phyloP scores from a whole-genome alignment of 805 yeast species.

The Teunomyces funiuensis region DNA sequence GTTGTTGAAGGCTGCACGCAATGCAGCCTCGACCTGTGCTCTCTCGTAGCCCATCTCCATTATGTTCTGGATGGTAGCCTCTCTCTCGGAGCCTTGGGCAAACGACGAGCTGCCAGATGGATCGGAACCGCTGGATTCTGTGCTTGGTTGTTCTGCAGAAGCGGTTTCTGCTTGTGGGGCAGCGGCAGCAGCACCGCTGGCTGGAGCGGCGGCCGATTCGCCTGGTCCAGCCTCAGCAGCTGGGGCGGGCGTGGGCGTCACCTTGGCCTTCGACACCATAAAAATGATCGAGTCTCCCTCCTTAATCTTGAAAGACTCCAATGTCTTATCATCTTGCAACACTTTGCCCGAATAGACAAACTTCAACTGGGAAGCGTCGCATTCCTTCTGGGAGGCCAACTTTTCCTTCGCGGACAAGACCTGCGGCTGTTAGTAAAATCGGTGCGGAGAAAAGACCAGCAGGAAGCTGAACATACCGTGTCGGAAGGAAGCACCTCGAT shows the following conservation, averaged over 20 bases:
- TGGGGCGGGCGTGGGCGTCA: slow-evolving; percentile 26
- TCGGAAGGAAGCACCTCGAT: slow-evolving; percentile 71
- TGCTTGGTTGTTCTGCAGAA: slow-evolving; percentile 20
- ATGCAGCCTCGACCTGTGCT: slow-evolving; percentile 81
- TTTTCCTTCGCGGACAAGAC: slow-evolving; percentile 68
- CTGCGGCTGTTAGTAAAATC: slow-evolving; percentile 28
- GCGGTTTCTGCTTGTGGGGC: slow-evolving; percentile 16
- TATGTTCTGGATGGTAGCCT: slow-evolving; percentile 74
- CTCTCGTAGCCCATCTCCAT: slow-evolving; percentile 96
- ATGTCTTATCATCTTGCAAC: slow-evolving; percentile 75
- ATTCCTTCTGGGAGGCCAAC: slow-evolving; percentile 65
- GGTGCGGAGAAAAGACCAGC: not conserved
- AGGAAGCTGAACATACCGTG: slow-evolving; percentile 43
- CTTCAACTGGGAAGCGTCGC: slow-evolving; percentile 74
- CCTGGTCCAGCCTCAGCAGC: too few relatives aligned
- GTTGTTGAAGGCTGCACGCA: slow-evolving; percentile 93
- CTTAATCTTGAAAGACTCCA: slow-evolving; percentile 72
- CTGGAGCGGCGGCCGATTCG: slow-evolving; percentile 25
- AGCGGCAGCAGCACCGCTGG: slow-evolving; percentile 16
- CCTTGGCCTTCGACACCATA: slow-evolving; percentile 65
- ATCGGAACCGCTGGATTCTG: slow-evolving; percentile 15
- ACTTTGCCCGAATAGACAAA: slow-evolving; percentile 92
- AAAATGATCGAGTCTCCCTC: slow-evolving; percentile 87
- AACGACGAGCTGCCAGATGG: slow-evolving; percentile 46
- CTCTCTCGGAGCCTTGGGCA: slow-evolving; percentile 77